Conservation (phyloP, 352 stramenopile genomes). For the Globisporangium orthogonon region DNA sequence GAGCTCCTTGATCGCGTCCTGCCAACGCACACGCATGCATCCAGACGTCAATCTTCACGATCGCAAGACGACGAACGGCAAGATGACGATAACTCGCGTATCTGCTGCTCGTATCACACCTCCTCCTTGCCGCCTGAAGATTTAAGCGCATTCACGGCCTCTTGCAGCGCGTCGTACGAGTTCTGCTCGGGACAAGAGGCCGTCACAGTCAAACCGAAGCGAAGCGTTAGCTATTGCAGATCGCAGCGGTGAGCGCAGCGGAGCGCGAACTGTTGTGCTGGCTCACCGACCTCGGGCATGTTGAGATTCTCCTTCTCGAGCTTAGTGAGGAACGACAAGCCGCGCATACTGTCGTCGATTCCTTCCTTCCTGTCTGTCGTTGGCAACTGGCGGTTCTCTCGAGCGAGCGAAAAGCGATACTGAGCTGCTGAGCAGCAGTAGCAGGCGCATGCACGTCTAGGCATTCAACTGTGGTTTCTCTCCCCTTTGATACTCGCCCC, state of each 20-base stretch:
- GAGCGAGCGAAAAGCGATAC: background rate
- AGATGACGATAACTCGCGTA: background rate
- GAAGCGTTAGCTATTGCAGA: background rate
- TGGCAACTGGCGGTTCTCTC: slow-evolving; percentile 1
- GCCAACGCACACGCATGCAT: background rate
- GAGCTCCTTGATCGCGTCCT: slow-evolving; percentile 21
- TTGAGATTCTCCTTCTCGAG: slow-evolving; percentile 33
- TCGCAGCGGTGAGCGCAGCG: background rate
- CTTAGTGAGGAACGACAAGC: slow-evolving; percentile 27
- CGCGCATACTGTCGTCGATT: background rate
- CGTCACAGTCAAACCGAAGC: background rate
- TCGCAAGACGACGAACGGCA: background rate
- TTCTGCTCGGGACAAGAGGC: slow-evolving; percentile 17
- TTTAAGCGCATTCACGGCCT: slow-evolving; percentile 25
- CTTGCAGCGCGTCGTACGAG: slow-evolving; percentile 26
- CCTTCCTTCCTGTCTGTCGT: background rate
- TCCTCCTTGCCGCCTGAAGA: slow-evolving; percentile 23
- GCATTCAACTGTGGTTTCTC: background rate
- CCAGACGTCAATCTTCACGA: background rate
- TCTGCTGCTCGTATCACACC: slow-evolving; percentile 1
- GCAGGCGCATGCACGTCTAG: background rate
- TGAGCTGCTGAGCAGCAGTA: background rate
- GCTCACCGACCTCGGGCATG: slow-evolving; percentile 23
- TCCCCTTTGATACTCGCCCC: background rate
- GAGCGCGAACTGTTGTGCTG: background rate